Conservation (phyloP, 192 early-diverging fungal genomes). For the Coemansia sp. region DNA sequence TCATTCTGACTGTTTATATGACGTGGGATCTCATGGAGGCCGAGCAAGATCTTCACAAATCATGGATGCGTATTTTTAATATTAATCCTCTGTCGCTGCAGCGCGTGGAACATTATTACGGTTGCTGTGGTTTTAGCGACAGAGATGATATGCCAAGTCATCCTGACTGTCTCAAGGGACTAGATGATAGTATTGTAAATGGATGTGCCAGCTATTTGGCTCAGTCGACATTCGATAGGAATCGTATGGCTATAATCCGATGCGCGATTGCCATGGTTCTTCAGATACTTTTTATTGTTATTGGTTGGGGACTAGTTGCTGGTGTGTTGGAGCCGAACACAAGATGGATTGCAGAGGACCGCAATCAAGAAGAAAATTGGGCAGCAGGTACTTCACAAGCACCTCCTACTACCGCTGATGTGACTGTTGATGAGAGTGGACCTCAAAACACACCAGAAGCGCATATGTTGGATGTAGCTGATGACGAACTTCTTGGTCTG, state of each 20-base stretch:
- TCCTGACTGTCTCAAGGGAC: slow-evolving; percentile 2
- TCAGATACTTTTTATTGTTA: slow-evolving; percentile 11
- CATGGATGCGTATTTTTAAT: slow-evolving; percentile 52
- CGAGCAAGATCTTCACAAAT: slow-evolving; percentile 19
- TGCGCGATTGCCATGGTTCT: slow-evolving; percentile 14
- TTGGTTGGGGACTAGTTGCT: slow-evolving; percentile 10
- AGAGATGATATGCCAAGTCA: slow-evolving; percentile 38
- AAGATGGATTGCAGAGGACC: slow-evolving; percentile 15
- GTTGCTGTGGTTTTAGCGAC: slow-evolving; percentile 54
- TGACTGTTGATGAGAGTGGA: background rate
- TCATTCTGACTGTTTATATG: slow-evolving; percentile 13
- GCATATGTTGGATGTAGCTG: background rate
- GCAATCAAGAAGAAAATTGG: slow-evolving; percentile 5
- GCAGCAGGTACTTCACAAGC: background rate
- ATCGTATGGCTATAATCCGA: slow-evolving; percentile 7
- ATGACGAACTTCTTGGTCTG: background rate
- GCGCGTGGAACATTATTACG: slow-evolving; percentile 50
- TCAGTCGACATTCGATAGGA: slow-evolving; percentile 4
- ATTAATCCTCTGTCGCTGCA: slow-evolving; percentile 36
- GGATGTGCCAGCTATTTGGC: slow-evolving; percentile 24
- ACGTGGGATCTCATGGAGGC: slow-evolving; percentile 19
- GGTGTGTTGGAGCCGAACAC: background rate
- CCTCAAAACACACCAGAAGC: background rate
- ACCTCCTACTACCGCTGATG: background rate
- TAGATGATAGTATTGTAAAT: background rate